Conservation (phyloP, 306 rosid genomes). For the Sicyos baderoa region DNA sequence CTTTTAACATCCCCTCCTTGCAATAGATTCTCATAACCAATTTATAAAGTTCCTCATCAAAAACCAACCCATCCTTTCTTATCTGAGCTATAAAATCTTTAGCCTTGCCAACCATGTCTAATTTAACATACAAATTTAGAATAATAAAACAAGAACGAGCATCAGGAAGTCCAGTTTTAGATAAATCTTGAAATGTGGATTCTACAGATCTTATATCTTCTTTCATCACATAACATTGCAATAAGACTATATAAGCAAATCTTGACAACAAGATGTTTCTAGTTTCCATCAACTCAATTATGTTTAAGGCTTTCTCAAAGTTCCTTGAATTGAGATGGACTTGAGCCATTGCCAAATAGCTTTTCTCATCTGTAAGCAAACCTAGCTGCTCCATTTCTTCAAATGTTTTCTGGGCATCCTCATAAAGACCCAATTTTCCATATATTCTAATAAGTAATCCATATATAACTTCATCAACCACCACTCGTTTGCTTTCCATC, state of each 20-base stretch:
- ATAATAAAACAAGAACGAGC: conserved; percentile 73
- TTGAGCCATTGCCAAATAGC: conserved; percentile 88
- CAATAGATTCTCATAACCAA: conserved; percentile 59
- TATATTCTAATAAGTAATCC: conserved; percentile 89
- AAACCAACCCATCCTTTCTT: conserved; percentile 35
- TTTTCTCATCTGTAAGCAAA: conserved; percentile 71
- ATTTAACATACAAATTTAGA: conserved; percentile 57
- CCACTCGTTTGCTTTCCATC: conserved; percentile 52
- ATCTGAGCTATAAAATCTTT: conserved; percentile 53
- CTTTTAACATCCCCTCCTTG: conserved; percentile 64
- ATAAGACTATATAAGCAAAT: conserved; percentile 71
- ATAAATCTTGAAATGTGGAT: conserved; percentile 51
- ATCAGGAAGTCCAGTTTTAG: conserved; percentile 78
- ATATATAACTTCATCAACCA: conserved; percentile 81
- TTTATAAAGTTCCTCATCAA: conserved; percentile 65
- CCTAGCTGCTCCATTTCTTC: conserved; percentile 57
- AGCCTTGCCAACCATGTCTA: conserved; percentile 50
- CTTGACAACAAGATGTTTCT: conserved; percentile 57
- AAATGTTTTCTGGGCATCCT: conserved; percentile 71
- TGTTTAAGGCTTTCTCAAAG: conserved; percentile 51
- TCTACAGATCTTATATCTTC: conserved; percentile 66
- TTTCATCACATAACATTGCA: conserved; percentile 77
- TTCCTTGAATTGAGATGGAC: conserved; percentile 73
- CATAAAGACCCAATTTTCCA: conserved; percentile 77
- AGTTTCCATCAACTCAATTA: conserved; percentile 67